A percentile compares a stretch with the other conserved stretches of the same genome.
Conservation (phyloP, 176 grass and related monocot species). For the Oryza punctata region DNA sequence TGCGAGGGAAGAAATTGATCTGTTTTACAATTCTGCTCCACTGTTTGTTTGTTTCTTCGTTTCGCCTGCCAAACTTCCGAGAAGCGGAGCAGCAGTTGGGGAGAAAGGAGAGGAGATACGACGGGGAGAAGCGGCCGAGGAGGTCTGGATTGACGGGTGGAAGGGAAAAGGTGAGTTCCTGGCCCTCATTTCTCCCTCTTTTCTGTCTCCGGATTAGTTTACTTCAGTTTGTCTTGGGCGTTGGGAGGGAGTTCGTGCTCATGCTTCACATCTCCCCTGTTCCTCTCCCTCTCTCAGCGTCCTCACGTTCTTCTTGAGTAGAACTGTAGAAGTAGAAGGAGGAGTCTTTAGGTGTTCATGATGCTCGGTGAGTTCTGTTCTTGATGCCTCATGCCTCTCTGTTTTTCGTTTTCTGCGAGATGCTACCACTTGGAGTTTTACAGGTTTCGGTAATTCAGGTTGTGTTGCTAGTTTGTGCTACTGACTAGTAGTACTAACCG, state of each 20-base stretch:
- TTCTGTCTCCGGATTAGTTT: background rate
- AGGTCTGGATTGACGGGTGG: background rate
- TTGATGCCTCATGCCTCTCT: background rate
- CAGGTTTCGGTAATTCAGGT: background rate
- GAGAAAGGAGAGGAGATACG: background rate
- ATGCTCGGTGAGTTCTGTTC: background rate
- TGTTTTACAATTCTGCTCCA: background rate
- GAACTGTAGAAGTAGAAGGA: background rate
- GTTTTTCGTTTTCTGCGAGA: background rate
- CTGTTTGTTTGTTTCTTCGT: background rate
- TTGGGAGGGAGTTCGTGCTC: background rate
- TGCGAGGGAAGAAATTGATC: conserved; percentile 8
- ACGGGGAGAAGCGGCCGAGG: conserved; percentile 15
- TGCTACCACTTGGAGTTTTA: background rate
- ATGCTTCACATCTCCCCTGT: background rate
- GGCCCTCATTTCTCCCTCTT: background rate
- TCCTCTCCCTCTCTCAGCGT: background rate
- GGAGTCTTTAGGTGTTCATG: background rate
- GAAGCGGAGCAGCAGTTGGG: background rate
- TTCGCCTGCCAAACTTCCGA: conserved; percentile 36
- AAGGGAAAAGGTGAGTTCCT: conserved; percentile 34
- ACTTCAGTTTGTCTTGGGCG: background rate
- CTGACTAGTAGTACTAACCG: background rate
- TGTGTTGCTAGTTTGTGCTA: background rate
- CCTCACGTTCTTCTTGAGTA: background rate